Conservation (phyloP, 148 eudicot genomes). For the Fagopyrum tataricum region DNA sequence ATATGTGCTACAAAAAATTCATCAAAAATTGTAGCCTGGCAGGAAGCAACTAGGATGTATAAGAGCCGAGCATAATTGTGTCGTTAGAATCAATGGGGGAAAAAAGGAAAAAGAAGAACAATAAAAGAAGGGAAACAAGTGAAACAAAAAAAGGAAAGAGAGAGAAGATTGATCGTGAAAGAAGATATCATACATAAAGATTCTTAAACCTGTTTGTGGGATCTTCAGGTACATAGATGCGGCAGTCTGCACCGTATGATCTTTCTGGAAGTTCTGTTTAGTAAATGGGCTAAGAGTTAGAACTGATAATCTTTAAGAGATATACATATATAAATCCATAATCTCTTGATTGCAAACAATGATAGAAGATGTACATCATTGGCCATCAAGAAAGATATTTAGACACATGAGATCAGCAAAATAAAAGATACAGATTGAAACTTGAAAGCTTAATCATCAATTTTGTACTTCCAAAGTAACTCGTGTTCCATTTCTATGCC, state of each 20-base stretch:
- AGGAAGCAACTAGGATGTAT: conserved; percentile 18
- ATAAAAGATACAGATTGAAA: too few relatives aligned
- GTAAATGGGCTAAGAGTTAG: background rate
- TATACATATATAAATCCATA: background rate
- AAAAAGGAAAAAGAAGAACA: background rate
- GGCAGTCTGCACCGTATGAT: conserved; percentile 96
- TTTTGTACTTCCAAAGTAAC: too few relatives aligned
- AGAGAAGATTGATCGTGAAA: conserved; percentile 26
- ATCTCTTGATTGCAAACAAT: background rate
- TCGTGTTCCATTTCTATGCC: too few relatives aligned
- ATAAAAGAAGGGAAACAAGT: background rate
- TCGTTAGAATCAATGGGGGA: too few relatives aligned
- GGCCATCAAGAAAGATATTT: too few relatives aligned
- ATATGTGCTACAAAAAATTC: conserved; percentile 91
- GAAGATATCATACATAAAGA: conserved; percentile 95
- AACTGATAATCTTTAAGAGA: background rate
- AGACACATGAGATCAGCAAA: too few relatives aligned
- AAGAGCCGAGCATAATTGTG: conserved; percentile 9
- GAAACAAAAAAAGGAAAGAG: background rate
- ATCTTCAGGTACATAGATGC: conserved; percentile 81
- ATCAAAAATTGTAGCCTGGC: conserved; percentile 85
- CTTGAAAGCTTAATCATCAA: too few relatives aligned
- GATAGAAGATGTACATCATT: background rate
- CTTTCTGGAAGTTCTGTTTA: conserved; percentile 87
- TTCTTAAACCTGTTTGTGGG: conserved; percentile 95